Evolutionary conservation across 192 early-diverging fungal species (phyloP), one percentile per base, ranked within the genome.

Genomic region (Coemansia umbellata): DNA sequence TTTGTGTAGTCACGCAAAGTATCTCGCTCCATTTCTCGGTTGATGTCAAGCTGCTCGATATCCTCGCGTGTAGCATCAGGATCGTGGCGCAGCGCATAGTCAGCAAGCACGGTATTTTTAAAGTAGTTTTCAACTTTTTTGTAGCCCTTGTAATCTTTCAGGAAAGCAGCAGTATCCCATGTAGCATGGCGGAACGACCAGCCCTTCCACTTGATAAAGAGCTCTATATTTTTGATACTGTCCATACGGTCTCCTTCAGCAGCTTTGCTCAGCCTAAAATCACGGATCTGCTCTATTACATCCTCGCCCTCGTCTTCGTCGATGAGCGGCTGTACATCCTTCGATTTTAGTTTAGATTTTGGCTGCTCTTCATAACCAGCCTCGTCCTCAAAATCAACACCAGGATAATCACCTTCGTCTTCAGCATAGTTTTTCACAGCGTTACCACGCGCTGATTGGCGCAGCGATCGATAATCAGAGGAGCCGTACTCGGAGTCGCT

Each of bases 201-300:
- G 6, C 88, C 84, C 71, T 88, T 88, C 95, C 95, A 99, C 61
- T 99, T 97, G 56, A 99, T 84, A n/a, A 84, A 71, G 51, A 86
- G 96, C 75, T 92, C 87, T 51, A 85, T 70, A 47, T 87, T 86
- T 60, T 41, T 39, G 33, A 74, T 67, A 30, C 57, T 53, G 52
- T 78, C 61, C 30, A 35, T 42, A 5, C 49, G 50, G 55, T 58
- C 55, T 21, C 47, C 55, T 0, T 53, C 67, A 0, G 55, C 60
- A 22, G 31, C 40, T 13, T 66, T 54, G 39, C 58, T 31, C 8
- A 50, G 66, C 11, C 74, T 59, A 33, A 71, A 74, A 44, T 80
- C 79, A 50, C 63, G 74, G 18, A 80, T 50, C 55, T 66, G 55
- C 66, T 80, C 79, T 14, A 78, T 73, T 13, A 58, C 36, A 31